Evolutionary conservation across 805 yeast genomes (phyloP).

Genomic region (Candida orba): DNA sequence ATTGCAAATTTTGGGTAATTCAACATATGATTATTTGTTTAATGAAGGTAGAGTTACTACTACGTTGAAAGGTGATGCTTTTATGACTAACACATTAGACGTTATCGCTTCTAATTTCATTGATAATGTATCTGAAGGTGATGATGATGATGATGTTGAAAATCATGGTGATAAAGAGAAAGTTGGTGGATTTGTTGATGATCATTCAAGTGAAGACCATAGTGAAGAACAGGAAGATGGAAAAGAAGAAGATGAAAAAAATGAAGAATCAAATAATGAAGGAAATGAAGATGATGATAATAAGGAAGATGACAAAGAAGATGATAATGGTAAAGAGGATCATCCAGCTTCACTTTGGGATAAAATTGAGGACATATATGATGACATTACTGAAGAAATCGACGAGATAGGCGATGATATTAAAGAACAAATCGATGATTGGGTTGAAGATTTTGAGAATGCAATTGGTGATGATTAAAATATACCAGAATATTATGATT

Average conservation of each 20-base stretch:
- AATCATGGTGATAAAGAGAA: too few relatives aligned
- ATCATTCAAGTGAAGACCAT: too few relatives aligned
- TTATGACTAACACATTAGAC: too few relatives aligned
- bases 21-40: slow-evolving; percentile 41
- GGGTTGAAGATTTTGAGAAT: slow-evolving; percentile 11
- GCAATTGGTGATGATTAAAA: slow-evolving; percentile 7
- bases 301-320: background rate
- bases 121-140: background rate
- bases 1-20: slow-evolving; percentile 26
- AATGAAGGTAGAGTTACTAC: background rate
- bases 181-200: background rate
- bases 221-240: background rate
- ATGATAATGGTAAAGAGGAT: background rate
- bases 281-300: background rate
- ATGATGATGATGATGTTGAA: too few relatives aligned
- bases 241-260: background rate
- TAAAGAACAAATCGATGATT: slow-evolving; percentile 3
- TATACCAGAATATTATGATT: too few relatives aligned
- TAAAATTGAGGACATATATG: slow-evolving; percentile 12
- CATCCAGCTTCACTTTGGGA: slow-evolving; percentile 1
- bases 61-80: too few relatives aligned
- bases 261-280: background rate
- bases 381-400: slow-evolving; percentile 29
- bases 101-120: background rate
- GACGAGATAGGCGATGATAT: slow-evolving; percentile 5